Evolutionary conservation across 352 stramenopile genomes (phyloP).

Genomic region (Phytopythium boreale): DNA sequence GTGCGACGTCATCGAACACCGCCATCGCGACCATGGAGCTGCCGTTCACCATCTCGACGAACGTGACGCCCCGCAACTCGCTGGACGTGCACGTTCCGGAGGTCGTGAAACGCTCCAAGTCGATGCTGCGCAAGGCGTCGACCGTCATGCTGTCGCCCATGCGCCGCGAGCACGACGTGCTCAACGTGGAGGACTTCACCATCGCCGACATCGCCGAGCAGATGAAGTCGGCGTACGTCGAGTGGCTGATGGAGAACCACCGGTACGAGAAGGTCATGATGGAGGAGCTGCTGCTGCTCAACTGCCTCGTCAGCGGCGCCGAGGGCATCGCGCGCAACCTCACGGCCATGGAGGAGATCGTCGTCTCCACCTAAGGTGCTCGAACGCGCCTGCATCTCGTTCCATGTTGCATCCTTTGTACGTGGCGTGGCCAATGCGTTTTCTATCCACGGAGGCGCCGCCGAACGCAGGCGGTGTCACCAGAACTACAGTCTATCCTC

Average conservation of each 20-base stretch:
- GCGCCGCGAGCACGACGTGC: constrained; percentile 71
- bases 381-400: too few species aligned
- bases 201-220: constrained; percentile 59
- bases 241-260: constrained; percentile 75
- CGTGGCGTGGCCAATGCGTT: neutral
- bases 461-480: neutral
- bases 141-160: constrained; percentile 51
- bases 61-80: constrained; percentile 9
- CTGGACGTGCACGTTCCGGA: constrained; percentile 33
- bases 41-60: constrained; percentile 8
- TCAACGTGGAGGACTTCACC: constrained; percentile 81
- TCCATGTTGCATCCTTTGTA: neutral
- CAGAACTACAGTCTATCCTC: too few species aligned
- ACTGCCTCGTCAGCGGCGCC: constrained; percentile 80
- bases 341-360: constrained; percentile 73
- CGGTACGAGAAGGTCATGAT: constrained; percentile 77
- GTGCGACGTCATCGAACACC: constrained; percentile 25
- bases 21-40: constrained; percentile 22
- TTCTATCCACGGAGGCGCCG: neutral
- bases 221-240: constrained; percentile 77
- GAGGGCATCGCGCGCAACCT: constrained; percentile 72
- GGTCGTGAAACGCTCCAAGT: constrained; percentile 31
- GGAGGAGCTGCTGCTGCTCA: constrained; percentile 79
- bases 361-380: constrained; percentile 55
- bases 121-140: constrained; percentile 18